Conservation (phyloP, 306 rosid species). For the Leucaena leucocephala region DNA sequence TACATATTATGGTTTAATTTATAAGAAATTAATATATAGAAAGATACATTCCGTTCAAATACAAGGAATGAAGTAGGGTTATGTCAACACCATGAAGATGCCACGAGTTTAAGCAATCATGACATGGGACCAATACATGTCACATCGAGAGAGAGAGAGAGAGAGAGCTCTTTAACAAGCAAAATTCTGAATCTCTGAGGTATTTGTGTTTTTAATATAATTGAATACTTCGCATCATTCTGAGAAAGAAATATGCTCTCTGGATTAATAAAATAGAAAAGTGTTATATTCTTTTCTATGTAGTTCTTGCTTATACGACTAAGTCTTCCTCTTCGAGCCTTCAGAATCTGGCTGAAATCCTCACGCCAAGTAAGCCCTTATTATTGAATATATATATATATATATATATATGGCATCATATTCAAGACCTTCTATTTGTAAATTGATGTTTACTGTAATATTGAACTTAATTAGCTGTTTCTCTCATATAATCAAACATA, state of each 20-base stretch:
- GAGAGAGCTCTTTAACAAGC: background rate
- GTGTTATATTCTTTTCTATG: constrained; percentile 8
- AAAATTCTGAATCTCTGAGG: background rate
- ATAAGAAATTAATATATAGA: background rate
- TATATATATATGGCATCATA: background rate
- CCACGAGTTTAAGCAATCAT: constrained; percentile 30
- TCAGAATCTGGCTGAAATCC: constrained; percentile 7
- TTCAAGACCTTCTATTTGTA: background rate
- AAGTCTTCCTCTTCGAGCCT: constrained; percentile 7
- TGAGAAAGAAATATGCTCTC: background rate
- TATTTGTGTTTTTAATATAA: background rate
- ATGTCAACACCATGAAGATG: constrained; percentile 24
- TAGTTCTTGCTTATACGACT: constrained; percentile 31
- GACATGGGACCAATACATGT: constrained; percentile 29
- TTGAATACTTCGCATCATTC: background rate
- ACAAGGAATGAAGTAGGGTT: constrained; percentile 21
- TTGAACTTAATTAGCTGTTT: background rate
- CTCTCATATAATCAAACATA: background rate
- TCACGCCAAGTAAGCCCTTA: constrained; percentile 27
- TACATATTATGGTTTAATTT: background rate
- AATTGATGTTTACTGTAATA: constrained; percentile 1
- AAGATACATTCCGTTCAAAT: background rate
- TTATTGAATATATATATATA: background rate
- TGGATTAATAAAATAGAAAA: background rate
- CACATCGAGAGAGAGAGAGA: constrained; percentile 8